Percentiles rank a stretch among this genome's conserved stretches.
These are phyloP conservation scores for Voacanga thouarsii DNA, from an alignment of 257 asterid species.

Conservation along the genomic window DNA sequence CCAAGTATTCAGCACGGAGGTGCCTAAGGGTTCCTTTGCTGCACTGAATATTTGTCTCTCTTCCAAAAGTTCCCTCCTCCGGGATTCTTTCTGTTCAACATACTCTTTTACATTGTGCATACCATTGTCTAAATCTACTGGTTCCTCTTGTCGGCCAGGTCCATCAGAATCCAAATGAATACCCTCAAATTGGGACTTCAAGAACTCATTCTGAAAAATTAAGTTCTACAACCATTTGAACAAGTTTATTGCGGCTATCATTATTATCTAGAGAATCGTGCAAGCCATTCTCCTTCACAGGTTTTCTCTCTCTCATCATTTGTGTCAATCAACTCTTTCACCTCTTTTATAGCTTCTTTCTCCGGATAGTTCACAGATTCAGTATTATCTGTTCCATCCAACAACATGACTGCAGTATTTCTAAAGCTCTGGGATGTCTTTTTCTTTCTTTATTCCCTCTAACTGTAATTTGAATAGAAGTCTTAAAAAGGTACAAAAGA, in stretches of 20 bases:
- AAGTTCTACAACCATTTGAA: constrained; percentile 71
- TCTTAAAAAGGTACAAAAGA: neutral
- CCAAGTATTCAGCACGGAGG: constrained; percentile 59
- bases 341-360: constrained; percentile 29
- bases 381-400: constrained; percentile 40
- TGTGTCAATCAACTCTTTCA: constrained; percentile 36
- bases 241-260: constrained; percentile 56
- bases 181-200: constrained; percentile 72
- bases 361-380: constrained; percentile 37
- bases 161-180: constrained; percentile 27
- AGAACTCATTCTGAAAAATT: constrained; percentile 73
- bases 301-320: constrained; percentile 26
- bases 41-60: constrained; percentile 83
- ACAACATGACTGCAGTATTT: constrained; percentile 35
- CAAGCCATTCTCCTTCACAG: constrained; percentile 44
- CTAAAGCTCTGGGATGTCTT: constrained; percentile 3
- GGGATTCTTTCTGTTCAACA: constrained; percentile 34
- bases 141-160: constrained; percentile 25
- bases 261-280: constrained; percentile 24
- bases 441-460: neutral
- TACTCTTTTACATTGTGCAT: constrained; percentile 29
- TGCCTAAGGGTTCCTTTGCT: constrained; percentile 92
- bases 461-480: neutral
- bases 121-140: constrained; percentile 29
- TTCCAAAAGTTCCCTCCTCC: constrained; percentile 65